Evolutionary conservation across 23 red algal species (phyloP).

Genomic region (Agarophyton chilense): DNA sequence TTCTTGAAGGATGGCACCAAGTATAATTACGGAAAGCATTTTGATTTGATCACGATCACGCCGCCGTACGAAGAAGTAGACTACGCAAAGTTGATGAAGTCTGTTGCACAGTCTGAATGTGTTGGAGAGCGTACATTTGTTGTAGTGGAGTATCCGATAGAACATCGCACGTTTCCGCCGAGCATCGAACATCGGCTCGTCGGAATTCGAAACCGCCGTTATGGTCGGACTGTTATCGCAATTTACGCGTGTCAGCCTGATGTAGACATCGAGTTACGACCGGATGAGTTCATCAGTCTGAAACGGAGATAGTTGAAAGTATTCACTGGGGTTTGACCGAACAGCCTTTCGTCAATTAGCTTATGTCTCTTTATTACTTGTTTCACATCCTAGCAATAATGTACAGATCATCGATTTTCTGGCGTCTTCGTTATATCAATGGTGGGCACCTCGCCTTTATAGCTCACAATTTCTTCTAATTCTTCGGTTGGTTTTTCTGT

Average conservation of each 20-base stretch:
- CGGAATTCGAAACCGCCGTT: conserved; percentile 90
- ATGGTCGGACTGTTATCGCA: conserved; percentile 91
- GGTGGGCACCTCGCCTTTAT: not conserved
- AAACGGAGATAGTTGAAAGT: conserved; percentile 10
- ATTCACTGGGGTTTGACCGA: not conserved
- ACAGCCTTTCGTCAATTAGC: not conserved
- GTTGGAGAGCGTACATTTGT: conserved; percentile 93
- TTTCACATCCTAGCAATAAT: not conserved
- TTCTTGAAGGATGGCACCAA: conserved; percentile 47
- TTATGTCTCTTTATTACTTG: not conserved
- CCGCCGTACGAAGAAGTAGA: conserved; percentile 99
- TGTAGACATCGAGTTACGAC: conserved; percentile 66
- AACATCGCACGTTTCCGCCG: conserved; percentile 80
- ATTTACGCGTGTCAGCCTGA: conserved; percentile 86
- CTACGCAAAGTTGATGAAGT: conserved; percentile 84
- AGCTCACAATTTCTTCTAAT: conserved; percentile 6
- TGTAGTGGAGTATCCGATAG: conserved; percentile 95
- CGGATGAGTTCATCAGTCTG: conserved; percentile 83
- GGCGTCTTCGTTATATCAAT: not conserved
- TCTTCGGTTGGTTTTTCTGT: not conserved
- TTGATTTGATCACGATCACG: conserved; percentile 85
- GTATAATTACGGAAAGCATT: conserved; percentile 23
- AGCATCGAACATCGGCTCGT: conserved; percentile 78
- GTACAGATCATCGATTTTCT: not conserved
- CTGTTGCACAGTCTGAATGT: conserved; percentile 58